Conservation (phyloP, 2,329 filamentous ascomycete species). For the Fusarium sp. region DNA sequence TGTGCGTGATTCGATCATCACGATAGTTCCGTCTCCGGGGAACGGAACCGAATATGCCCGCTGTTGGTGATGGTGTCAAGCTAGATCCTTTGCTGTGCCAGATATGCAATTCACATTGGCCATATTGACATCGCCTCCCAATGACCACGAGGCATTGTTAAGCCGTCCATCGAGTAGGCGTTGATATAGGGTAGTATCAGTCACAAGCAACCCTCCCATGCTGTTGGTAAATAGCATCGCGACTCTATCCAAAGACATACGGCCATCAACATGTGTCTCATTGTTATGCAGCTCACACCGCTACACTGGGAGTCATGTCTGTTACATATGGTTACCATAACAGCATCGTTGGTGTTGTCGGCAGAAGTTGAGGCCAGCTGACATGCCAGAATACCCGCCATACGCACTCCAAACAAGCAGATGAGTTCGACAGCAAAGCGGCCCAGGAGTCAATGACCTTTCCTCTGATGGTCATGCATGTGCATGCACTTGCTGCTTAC, state of each 20-base stretch:
- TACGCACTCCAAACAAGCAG: constrained; percentile 3
- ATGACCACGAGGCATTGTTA: neutral
- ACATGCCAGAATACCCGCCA: constrained; percentile 7
- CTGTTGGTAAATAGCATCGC: constrained; percentile 4
- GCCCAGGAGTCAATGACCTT: neutral
- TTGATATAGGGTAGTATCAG: constrained; percentile 20
- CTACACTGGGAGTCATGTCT: neutral
- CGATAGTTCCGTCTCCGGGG: constrained; percentile 11
- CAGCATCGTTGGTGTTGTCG: constrained; percentile 14
- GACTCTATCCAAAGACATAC: neutral
- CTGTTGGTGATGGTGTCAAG: neutral
- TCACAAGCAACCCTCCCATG: neutral
- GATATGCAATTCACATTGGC: neutral
- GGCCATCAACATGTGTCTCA: constrained; percentile 8
- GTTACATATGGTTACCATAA: neutral
- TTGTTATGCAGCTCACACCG: constrained; percentile 23
- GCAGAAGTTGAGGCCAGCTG: constrained; percentile 18
- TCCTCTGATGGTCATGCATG: neutral
- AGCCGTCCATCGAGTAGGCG: neutral
- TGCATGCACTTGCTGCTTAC: neutral
- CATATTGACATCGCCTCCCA: neutral
- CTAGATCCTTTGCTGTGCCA: neutral
- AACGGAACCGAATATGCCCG: constrained; percentile 6
- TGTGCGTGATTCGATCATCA: constrained; percentile 11
- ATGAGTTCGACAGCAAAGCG: neutral